A percentile compares a stretch with the other conserved stretches of the same genome.
Conservation (phyloP, 2,329 filamentous ascomycete genomes). For the Arthrobotrys pseudoclavata region DNA sequence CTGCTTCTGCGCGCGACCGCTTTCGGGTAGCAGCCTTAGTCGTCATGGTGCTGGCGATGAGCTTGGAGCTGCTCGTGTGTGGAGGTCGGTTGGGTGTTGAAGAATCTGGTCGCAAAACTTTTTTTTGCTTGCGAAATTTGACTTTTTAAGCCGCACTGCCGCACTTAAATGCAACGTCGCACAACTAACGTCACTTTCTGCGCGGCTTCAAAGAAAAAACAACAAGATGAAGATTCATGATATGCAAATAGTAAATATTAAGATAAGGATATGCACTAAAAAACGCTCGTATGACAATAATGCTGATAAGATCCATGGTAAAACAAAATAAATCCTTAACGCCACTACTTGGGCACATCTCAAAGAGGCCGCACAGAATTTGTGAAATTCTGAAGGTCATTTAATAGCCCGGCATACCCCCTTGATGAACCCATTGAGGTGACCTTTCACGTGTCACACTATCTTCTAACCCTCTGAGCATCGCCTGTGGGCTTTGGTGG, state of each 20-base stretch:
- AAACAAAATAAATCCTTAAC: slow-evolving; percentile 21
- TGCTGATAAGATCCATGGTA: slow-evolving; percentile 12
- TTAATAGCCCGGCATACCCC: slow-evolving; percentile 49
- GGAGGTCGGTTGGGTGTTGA: slow-evolving; percentile 38
- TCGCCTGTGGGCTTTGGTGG: slow-evolving; percentile 57
- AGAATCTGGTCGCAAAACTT: slow-evolving; percentile 51
- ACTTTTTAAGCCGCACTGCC: slow-evolving; percentile 59
- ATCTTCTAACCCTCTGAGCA: slow-evolving; percentile 52
- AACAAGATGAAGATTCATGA: background rate
- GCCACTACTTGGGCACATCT: background rate
- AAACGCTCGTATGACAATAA: background rate
- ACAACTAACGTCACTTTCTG: slow-evolving; percentile 14
- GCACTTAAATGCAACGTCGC: slow-evolving; percentile 20
- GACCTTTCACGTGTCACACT: slow-evolving; percentile 51
- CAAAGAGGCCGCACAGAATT: slow-evolving; percentile 1
- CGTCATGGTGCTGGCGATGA: slow-evolving; percentile 42
- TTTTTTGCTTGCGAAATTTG: slow-evolving; percentile 55
- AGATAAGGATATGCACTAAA: slow-evolving; percentile 8
- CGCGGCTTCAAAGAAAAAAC: background rate
- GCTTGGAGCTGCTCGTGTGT: slow-evolving; percentile 28
- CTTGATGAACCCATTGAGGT: slow-evolving; percentile 49
- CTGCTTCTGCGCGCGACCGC: slow-evolving; percentile 47
- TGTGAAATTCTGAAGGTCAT: background rate
- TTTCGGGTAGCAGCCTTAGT: slow-evolving; percentile 36
- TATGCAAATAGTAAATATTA: slow-evolving; percentile 17